These are phyloP conservation scores for Cyberlindnera americana DNA, from an alignment of 805 yeast genomes.

Conservation along the genomic window DNA sequence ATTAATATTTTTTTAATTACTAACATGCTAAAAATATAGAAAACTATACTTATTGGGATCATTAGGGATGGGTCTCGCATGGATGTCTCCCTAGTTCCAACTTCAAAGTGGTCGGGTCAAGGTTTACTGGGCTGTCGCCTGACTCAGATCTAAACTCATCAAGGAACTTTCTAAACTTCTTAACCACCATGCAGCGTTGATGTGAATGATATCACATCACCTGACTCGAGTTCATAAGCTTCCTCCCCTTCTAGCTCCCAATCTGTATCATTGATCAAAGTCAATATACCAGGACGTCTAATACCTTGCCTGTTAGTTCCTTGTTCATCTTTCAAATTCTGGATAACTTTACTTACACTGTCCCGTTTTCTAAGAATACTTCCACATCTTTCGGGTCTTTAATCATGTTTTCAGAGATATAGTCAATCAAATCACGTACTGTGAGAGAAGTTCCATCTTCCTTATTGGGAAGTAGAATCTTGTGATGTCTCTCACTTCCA, in stretches of 20 bases:
- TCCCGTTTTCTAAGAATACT: constrained; percentile 77
- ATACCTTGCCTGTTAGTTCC: constrained; percentile 1
- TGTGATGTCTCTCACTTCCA: constrained; percentile 50
- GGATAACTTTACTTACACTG: constrained; percentile 25
- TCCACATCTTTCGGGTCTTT: constrained; percentile 59
- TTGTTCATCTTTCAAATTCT: neutral
- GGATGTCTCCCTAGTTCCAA: constrained; percentile 10
- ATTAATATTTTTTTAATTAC: neutral
- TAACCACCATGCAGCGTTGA: constrained; percentile 96
- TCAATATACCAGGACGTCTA: constrained; percentile 89
- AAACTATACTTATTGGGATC: neutral
- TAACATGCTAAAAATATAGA: neutral
- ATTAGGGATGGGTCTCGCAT: constrained; percentile 4
- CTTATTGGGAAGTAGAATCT: constrained; percentile 44
- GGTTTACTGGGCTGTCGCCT: constrained; percentile 29
- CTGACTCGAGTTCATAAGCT: constrained; percentile 67
- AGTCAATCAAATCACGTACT: constrained; percentile 49
- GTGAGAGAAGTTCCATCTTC: constrained; percentile 32
- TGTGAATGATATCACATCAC: constrained; percentile 82
- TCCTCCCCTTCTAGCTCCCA: constrained; percentile 96
- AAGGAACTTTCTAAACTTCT: constrained; percentile 11
- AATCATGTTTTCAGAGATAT: constrained; percentile 52
- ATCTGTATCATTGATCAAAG: constrained; percentile 88
- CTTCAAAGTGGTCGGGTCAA: constrained; percentile 25
- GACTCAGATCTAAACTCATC: constrained; percentile 13